Evolutionary conservation across 306 rosid species (phyloP), one percentile per base, ranked within the genome.

Genomic region (Citrullus colocynthis): DNA sequence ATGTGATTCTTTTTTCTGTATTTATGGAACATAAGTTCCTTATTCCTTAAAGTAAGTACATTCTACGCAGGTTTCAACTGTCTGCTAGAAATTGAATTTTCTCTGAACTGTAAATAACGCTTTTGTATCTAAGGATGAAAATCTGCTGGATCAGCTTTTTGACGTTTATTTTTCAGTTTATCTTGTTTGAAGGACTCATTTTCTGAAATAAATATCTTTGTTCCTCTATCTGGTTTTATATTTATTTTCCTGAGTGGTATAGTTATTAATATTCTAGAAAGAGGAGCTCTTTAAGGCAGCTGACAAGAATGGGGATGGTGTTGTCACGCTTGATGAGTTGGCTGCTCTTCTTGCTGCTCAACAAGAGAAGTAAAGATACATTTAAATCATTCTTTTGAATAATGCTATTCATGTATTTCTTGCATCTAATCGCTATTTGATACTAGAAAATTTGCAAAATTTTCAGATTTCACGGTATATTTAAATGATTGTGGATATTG

Each of bases 241-340:
- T 59, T 39, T 34, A 28, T 65, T 20, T 63, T 80, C 69, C 84
- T 85, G 57, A 80, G 72, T 62, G n/a, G 56, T 71, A 80, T 58
- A 69, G 18, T 84, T 82, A 81, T 83, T 69, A 85, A 86, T 83
- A 82, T 84, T 64, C 75, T 84, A 95, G 98, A 95, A 85, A 89
- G 92, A 88, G 88, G 98, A 92, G 85, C 81, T 95, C 79, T 95
- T 95, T 85, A 88, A 90, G 87, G 92, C 84, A 30, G 98, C 98
- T 74, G 98, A 95, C 89, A 82, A 84, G 88, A 92, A 95, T 79
- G 88, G 86, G 81, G 98, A 95, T 79, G 96, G 88, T 81, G 91
- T 77, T 57, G 98, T 95, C 76, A 85, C 92, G 90, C 82, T 90
- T 88, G 98, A 95, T 83, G 98, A 95, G 81, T 81, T 95, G 93